Percentiles rank a stretch among this genome's conserved stretches.
These are phyloP conservation scores for Urtica urens DNA, from an alignment of 306 rosid species.

Conservation along the genomic window DNA sequence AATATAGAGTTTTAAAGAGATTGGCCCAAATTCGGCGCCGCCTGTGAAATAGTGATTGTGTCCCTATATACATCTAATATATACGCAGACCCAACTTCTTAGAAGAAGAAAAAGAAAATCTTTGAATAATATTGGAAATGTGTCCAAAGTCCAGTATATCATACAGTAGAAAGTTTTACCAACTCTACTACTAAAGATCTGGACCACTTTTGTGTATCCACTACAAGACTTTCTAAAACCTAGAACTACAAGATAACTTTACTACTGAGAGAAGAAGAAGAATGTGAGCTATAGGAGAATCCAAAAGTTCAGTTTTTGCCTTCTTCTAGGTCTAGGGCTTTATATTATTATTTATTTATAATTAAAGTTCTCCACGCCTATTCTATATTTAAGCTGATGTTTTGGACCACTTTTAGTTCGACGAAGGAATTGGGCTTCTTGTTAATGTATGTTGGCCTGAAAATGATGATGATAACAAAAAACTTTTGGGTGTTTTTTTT, in stretches of 20 bases:
- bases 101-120: too few relatives aligned
- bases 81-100: too few relatives aligned
- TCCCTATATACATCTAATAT: not conserved
- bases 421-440: too few relatives aligned
- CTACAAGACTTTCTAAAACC: not conserved
- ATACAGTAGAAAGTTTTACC: not conserved
- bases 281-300: not conserved
- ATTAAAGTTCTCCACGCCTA: not conserved
- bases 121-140: not conserved
- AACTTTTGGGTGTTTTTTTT: not conserved
- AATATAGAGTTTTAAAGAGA: not conserved
- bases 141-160: not conserved
- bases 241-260: too few relatives aligned
- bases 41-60: not conserved
- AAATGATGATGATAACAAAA: not conserved
- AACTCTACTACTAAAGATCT: not conserved
- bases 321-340: too few relatives aligned
- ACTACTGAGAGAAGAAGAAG: too few relatives aligned
- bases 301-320: not conserved
- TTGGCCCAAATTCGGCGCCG: constrained; percentile 1
- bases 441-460: too few relatives aligned
- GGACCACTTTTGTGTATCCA: not conserved
- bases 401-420: not conserved
- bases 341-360: too few relatives aligned
- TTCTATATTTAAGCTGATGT: not conserved